Evolutionary conservation across 768 basidiomycete genomes (phyloP), one percentile per base, ranked within the genome.

Genomic region (Gloeopeniophorella convolvens): DNA sequence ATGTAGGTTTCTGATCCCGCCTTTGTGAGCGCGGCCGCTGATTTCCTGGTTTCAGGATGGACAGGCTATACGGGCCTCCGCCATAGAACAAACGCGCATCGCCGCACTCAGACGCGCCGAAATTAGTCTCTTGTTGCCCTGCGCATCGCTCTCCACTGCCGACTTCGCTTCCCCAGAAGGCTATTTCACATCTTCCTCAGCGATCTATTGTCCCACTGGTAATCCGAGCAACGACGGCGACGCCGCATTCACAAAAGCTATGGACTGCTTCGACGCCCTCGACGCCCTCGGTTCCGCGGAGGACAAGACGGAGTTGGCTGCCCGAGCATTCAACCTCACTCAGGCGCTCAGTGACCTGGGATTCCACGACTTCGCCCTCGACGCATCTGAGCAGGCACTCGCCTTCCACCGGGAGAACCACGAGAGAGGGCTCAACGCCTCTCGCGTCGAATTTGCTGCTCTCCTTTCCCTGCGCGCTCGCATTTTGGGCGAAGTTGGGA

Each of bases 321-420:
- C 5, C 10, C 31, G 32, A 36, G 34, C 39, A 32, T 21, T 20
- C 9, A 35, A 43, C 24, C 46, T 53, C 23, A 24, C 46, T 3
- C 51, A 53, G 20, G 46, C 51, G 15, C 35, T 53, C 35, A 53
- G 11, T n/a, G 51, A 53, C 35, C n/a, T 53, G 10, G 51, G 51
- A 16, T 20, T 53, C 3, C 28, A 24, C 5, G 30, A 42, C 6
- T 37, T 42, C 15, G 51, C 51, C 6, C 43, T 43, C 34, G 30
- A 24, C 11, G 41, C 26, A 12, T 53, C 41, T 20, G 41, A 26
- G 1, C 44, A 37, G 23, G 52, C 42, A 11, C 28, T 44, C 24
- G 36, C 48, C 16, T 10, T 21, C 5, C 4, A 33, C 24, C 34
- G 46, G 11, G 24, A 18, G 1, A 15, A n/a, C 18, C 33, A 27